These are phyloP conservation scores for Neostapfia colusana DNA, from an alignment of 176 grass and related monocot species.

Conservation along the genomic window DNA sequence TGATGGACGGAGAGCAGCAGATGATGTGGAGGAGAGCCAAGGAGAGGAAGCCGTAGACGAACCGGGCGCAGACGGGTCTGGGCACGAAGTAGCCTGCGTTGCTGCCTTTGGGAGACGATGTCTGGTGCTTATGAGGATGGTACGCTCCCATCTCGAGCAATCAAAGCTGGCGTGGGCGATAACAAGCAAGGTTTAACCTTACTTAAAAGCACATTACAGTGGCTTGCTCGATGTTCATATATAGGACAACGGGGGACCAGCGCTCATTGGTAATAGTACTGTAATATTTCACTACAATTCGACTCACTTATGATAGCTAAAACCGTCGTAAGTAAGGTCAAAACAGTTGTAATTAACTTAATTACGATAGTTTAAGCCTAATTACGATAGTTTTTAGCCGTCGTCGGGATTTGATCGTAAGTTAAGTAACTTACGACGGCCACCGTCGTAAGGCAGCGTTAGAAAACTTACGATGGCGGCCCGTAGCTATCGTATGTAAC, in stretches of 20 bases:
- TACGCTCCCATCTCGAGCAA: conserved; percentile 6
- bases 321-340: too few relatives aligned
- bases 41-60: conserved; percentile 23
- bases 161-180: not conserved
- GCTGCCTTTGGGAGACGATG: not conserved
- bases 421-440: too few relatives aligned
- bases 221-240: conserved; percentile 3
- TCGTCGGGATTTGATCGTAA: too few relatives aligned
- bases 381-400: too few relatives aligned
- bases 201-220: not conserved
- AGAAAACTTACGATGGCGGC: too few relatives aligned
- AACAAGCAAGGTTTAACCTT: not conserved
- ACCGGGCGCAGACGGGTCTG: conserved; percentile 10
- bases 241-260: not conserved
- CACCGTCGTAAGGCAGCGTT: too few relatives aligned
- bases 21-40: conserved; percentile 27
- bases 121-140: not conserved
- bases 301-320: too few relatives aligned
- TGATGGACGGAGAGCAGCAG: conserved; percentile 2
- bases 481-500: too few relatives aligned
- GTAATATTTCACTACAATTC: too few relatives aligned
- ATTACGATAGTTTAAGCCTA: too few relatives aligned
- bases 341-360: too few relatives aligned
- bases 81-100: not conserved
- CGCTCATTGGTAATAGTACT: not conserved